These are phyloP conservation scores for Pelargonium australe DNA, from an alignment of 441 rosid species.

Conservation along the genomic window DNA sequence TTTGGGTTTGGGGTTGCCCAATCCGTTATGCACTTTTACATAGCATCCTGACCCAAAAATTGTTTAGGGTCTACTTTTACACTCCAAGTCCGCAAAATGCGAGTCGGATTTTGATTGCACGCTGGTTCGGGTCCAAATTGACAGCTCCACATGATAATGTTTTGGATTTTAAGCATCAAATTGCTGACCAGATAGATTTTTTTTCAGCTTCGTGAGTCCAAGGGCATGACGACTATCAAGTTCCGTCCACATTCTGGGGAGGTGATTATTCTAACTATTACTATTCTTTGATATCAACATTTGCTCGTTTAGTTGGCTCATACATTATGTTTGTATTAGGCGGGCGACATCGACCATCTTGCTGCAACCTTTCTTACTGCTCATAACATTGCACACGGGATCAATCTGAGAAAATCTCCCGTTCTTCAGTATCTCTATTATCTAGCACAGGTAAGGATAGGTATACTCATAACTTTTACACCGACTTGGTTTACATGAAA, in stretches of 20 bases:
- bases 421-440: constrained; percentile 97
- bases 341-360: constrained; percentile 97
- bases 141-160: neutral
- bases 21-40: too few relatives aligned
- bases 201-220: constrained; percentile 90
- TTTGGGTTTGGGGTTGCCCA: too few relatives aligned
- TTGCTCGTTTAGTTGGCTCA: constrained; percentile 16
- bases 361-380: constrained; percentile 94
- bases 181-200: constrained; percentile 17
- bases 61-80: too few relatives aligned
- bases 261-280: constrained; percentile 35
- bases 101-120: too few relatives aligned
- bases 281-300: neutral
- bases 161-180: constrained; percentile 8
- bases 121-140: too few relatives aligned
- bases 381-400: constrained; percentile 95
- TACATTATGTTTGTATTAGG: constrained; percentile 42
- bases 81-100: too few relatives aligned
- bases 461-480: too few relatives aligned
- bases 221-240: constrained; percentile 96
- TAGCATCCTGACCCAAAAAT: too few relatives aligned
- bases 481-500: neutral
- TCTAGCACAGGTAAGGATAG: constrained; percentile 65
- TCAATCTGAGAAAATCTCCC: constrained; percentile 94
- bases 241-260: constrained; percentile 95